Evolutionary conservation across 352 stramenopile species (phyloP).

Genomic region (Globisporangium emineosum): DNA sequence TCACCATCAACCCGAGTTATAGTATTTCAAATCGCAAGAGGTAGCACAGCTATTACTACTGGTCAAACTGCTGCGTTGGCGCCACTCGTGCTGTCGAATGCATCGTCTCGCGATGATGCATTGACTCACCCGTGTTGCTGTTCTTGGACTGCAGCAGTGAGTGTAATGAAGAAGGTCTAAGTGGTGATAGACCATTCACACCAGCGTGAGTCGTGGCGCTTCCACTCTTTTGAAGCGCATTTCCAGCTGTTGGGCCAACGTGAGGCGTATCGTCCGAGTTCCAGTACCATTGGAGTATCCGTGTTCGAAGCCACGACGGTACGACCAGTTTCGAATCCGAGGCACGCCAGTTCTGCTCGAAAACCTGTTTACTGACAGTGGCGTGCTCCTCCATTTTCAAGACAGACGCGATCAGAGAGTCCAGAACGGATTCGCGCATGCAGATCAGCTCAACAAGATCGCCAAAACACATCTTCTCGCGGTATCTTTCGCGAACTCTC

Average conservation of each 20-base stretch:
- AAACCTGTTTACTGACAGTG: slow-evolving; percentile 29
- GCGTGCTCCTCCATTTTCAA: slow-evolving; percentile 31
- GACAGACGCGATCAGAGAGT: slow-evolving; percentile 45
- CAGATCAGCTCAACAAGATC: slow-evolving; percentile 41
- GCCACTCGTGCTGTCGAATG: not conserved
- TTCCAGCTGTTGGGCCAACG: slow-evolving; percentile 1
- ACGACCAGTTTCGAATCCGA: not conserved
- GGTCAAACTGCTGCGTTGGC: not conserved
- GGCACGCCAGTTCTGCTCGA: slow-evolving; percentile 36
- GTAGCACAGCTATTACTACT: not conserved
- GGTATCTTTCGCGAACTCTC: slow-evolving; percentile 42
- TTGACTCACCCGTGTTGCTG: not conserved
- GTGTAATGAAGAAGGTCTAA: not conserved
- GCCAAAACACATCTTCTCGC: slow-evolving; percentile 28
- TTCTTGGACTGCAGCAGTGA: not conserved
- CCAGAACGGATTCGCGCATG: slow-evolving; percentile 44
- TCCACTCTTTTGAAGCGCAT: not conserved
- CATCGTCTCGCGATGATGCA: not conserved
- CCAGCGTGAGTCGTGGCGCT: not conserved
- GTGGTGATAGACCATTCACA: no score
- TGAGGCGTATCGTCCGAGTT: slow-evolving; percentile 9
- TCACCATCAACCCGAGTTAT: not conserved
- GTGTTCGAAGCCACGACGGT: not conserved
- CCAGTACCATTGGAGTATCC: slow-evolving; percentile 16
- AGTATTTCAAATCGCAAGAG: not conserved